Evolutionary conservation across 148 eudicot species (phyloP), one percentile per base, ranked within the genome.

Genomic region (Nepenthes mirabilis): DNA sequence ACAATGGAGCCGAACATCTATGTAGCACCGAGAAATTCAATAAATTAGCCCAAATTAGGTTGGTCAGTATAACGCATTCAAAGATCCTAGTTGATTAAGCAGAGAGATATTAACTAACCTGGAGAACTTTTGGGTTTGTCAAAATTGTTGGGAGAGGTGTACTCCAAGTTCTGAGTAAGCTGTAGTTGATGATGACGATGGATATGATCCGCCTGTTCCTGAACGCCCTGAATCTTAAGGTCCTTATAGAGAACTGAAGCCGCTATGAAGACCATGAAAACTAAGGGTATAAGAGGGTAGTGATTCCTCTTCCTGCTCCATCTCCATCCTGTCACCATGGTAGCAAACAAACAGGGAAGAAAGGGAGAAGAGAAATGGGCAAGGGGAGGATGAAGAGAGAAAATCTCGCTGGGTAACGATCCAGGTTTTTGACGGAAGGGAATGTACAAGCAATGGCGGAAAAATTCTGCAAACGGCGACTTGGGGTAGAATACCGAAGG

Each of bases 181-280:
- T 69, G 65, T 1, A 62, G 40, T 33, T 10, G 62, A 36, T 61
- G 69, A 48, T 23, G 14, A 62, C 58, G 63, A 58, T 57, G 14
- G 11, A 36, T 48, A 61, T 57, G 70, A 58, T 63, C 57, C 2
- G 62, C 48, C 63, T 35, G 11, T 34, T 52, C 72, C 60, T 79
- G 81, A 60, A 80, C 68, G 54, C 49, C 66, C 10, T 57, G 79
- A 74, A 85, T 72, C 64, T 64, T 75, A 40, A 64, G 70, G 53
- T 91, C 96, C 57, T 60, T 83, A 71, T 72, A 80, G 47, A 85
- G 70, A 13, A 88, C 54, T 47, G 88, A 60, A 50, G 69, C 73
- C 9, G 74, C 70, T n/a, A 91, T 73, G 55, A 83, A 76, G 58
- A 77, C 58, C 62, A 83, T 72, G 50, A 85, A 88, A 34, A 77